Conservation (phyloP, 2,329 filamentous ascomycete genomes). For the Aspergillus amoenus region DNA sequence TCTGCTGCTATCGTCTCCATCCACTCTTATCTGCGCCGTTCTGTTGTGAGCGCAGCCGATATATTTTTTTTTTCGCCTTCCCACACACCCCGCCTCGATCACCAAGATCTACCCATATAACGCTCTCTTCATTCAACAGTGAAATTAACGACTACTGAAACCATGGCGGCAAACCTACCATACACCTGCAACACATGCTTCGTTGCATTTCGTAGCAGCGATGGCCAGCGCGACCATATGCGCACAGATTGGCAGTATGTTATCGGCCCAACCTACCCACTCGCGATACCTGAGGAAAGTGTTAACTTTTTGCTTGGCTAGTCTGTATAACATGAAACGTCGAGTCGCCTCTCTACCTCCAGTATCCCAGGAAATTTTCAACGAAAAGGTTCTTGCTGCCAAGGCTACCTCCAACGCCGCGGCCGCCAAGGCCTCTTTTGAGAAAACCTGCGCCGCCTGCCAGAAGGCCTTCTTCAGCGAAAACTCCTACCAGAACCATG, state of each 20-base stretch:
- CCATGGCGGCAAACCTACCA: conserved; percentile 63
- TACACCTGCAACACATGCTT: conserved; percentile 99
- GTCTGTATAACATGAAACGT: conserved; percentile 94
- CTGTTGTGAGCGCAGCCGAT: background rate
- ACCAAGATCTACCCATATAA: background rate
- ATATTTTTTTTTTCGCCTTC: background rate
- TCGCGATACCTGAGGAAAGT: background rate
- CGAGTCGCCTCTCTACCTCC: conserved; percentile 87
- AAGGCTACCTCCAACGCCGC: conserved; percentile 81
- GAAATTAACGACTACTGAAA: background rate
- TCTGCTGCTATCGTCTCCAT: background rate
- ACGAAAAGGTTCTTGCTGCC: conserved; percentile 90
- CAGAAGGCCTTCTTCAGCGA: conserved; percentile 94
- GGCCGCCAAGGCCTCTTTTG: conserved; percentile 83
- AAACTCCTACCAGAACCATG: conserved; percentile 90
- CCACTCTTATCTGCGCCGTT: background rate
- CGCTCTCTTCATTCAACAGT: background rate
- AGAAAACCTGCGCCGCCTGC: conserved; percentile 78
- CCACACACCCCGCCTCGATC: conserved; percentile 1
- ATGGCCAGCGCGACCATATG: conserved; percentile 94
- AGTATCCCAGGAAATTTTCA: conserved; percentile 87
- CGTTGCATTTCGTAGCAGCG: conserved; percentile 91
- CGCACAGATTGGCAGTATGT: conserved; percentile 97
- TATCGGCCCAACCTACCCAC: background rate
- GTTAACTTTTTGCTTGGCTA: conserved; percentile 35